Base-by-base conservation (phyloP, 768 basidiomycete species). In the Sarcomyxa edulis region DNA sequence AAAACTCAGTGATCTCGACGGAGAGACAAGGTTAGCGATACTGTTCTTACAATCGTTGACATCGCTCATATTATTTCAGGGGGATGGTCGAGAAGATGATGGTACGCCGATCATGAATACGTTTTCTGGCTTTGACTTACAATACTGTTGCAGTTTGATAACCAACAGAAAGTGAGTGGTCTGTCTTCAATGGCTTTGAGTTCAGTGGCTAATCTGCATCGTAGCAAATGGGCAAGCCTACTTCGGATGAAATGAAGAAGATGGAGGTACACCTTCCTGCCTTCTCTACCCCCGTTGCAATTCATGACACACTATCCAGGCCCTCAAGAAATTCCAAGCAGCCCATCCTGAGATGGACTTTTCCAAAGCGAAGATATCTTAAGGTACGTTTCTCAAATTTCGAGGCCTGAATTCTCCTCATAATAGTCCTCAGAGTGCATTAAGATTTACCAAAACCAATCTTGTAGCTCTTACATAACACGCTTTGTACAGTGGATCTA, bases 61-160 rank as follows among this genome's bases (percentile, higher is more conserved):
- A 35, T 47, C 39, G 11, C 14, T 39, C 3, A 40, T 24, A 11
- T 12, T 26, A 33, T 48, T 25, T 2, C 52, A 89, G 96, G 48
- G 92, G 88, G 2, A 87, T 99, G 88, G 96, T 99, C 3, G 96
- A 99, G 63, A 99, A 99, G 71, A 99, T 99, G 96, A 98, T 99
- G 95, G 95, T 95, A 65, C 50, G 84, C 60, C 18, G 16, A 19
- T 22, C 34, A 11, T 39, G 20, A 32, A 19, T 32, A 21, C 16
- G 32, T 26, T 35, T 27, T 14, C 35, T n/a, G 9, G 32, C 31
- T 33, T 40, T 24, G 34, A 45, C 43, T 6, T 21, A 25, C 43
- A 24, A 18, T 22, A 34, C 18, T 31, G 11, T 35, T 32, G 3
- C 47, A 85, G 84, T 87, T 84, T 46, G 84, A 87, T 52, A 84